A percentile compares a stretch with the other conserved stretches of the same genome.
phyloP scores from a whole-genome alignment of 805 yeast genomes.

The Wickerhamomyces sydowiorum region DNA sequence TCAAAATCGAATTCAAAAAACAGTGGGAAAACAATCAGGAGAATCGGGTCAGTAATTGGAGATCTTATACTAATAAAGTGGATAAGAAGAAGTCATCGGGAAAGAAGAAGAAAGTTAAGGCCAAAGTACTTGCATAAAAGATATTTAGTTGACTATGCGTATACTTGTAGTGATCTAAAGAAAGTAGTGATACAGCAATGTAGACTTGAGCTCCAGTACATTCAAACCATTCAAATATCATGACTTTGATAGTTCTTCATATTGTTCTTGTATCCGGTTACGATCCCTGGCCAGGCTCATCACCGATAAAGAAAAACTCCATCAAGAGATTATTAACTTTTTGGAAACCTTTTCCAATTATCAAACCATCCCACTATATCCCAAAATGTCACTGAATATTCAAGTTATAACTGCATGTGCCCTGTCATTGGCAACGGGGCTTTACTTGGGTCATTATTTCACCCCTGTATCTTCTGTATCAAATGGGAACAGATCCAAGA shows the following conservation, averaged over 20 bases:
- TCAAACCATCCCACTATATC: too few relatives aligned
- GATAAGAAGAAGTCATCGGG: constrained; percentile 21
- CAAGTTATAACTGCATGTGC: constrained; percentile 30
- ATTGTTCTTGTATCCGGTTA: too few relatives aligned
- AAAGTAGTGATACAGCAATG: too few relatives aligned
- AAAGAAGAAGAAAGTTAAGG: constrained; percentile 2
- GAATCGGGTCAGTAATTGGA: constrained; percentile 53
- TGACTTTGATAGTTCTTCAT: too few relatives aligned
- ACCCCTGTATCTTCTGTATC: not conserved
- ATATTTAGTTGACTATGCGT: too few relatives aligned
- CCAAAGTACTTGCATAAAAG: too few relatives aligned
- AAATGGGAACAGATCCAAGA: not conserved
- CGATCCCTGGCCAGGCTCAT: too few relatives aligned
- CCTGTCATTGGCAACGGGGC: constrained; percentile 33
- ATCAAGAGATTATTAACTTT: not conserved
- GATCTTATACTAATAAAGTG: constrained; percentile 38
- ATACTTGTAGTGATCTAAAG: too few relatives aligned
- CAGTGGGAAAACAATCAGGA: constrained; percentile 62
- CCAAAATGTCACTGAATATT: constrained; percentile 15
- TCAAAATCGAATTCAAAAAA: constrained; percentile 31
- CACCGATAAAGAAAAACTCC: too few relatives aligned
- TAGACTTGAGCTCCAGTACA: too few relatives aligned
- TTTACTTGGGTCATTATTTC: constrained; percentile 23
- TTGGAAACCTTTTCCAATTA: not conserved
- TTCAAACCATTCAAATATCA: too few relatives aligned